Evolutionary conservation across 129 eudicot genomes (phyloP).

Genomic region (Pittosporum tobira): DNA sequence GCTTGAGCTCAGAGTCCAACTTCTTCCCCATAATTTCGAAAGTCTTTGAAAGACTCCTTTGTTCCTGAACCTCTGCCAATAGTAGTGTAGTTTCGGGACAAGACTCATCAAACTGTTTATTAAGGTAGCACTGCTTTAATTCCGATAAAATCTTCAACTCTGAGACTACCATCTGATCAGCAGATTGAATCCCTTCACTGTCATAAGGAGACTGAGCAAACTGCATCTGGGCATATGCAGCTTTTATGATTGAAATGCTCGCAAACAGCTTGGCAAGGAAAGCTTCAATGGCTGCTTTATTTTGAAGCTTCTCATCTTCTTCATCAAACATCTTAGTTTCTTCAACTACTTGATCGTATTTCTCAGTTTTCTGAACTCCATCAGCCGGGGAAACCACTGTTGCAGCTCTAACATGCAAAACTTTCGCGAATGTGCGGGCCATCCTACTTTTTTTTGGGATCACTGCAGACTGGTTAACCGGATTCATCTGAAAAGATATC

Average conservation of each 20-base stretch:
- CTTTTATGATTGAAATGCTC: conserved; percentile 55
- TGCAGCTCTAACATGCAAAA: conserved; percentile 45
- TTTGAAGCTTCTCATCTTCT: conserved; percentile 34
- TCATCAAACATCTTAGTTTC: conserved; percentile 10
- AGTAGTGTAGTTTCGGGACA: conserved; percentile 41
- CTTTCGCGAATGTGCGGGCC: conserved; percentile 59
- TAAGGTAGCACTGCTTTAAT: conserved; percentile 49
- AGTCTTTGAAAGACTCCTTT: conserved; percentile 45
- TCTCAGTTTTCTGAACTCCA: conserved; percentile 27
- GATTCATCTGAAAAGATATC: conserved; percentile 56
- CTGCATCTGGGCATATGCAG: conserved; percentile 68
- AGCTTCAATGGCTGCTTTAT: conserved; percentile 38
- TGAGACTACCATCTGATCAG: conserved; percentile 60
- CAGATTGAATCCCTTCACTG: conserved; percentile 65
- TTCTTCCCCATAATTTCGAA: conserved; percentile 49
- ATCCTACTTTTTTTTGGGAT: conserved; percentile 46
- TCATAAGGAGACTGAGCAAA: conserved; percentile 76
- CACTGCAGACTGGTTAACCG: conserved; percentile 31
- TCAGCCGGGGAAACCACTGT: conserved; percentile 33
- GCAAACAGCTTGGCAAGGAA: conserved; percentile 70
- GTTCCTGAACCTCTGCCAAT: conserved; percentile 62
- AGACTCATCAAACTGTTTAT: conserved; percentile 47
- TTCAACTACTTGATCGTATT: conserved; percentile 20
- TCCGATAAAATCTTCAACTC: conserved; percentile 71
- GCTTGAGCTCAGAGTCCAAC: conserved; percentile 50